Base-by-base conservation (phyloP, 306 rosid species). In the Erythrophleum fordii region DNA sequence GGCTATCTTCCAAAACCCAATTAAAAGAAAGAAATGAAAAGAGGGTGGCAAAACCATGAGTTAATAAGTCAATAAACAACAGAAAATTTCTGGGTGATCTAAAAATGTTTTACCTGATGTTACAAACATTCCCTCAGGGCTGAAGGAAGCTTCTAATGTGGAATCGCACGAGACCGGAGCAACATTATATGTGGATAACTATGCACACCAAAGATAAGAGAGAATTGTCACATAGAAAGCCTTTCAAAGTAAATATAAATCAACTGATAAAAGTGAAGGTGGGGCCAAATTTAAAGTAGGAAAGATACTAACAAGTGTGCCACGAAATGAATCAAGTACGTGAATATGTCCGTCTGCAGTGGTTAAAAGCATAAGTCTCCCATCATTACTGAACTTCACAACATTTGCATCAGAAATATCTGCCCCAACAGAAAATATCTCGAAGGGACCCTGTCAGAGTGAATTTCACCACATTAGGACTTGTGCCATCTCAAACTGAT, bases 51-150 rank as follows among this genome's bases (percentile, higher is more conserved):
- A 58, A 58, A 26, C 16, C 45, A 76, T 39, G 66, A 51, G 10
- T 65, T 28, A 22, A 65, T 18, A 80, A 67, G 68, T 58, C 67
- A 78, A 83, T 18, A 39, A 64, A 10, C 41, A 80, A 39, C 61
- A 31, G 59, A 51, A 69, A 67, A 16, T 3, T 62, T 51, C 67
- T 18, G 61, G 73, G 44, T 77, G 79, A 76, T 25, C 67, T 10
- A 71, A 65, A 78, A 55, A 23, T 60, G 76, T 69, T 58, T 58
- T 87, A 90, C 98, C 94, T 77, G 98, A 95, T 78, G 93, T 85
- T 35, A 93, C 97, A 88, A 93, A 95, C 97, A 87, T 95, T 77
- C 99, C 98, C 77, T 95, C 98, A 0, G 98, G 98, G 79, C 97
- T 95, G 89, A 93, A 95, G 82, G 99, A 93, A 74, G 98, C 98